Evolutionary conservation across 2,329 filamentous ascomycete genomes (phyloP).

Genomic region (Xylariaceae sp.): DNA sequence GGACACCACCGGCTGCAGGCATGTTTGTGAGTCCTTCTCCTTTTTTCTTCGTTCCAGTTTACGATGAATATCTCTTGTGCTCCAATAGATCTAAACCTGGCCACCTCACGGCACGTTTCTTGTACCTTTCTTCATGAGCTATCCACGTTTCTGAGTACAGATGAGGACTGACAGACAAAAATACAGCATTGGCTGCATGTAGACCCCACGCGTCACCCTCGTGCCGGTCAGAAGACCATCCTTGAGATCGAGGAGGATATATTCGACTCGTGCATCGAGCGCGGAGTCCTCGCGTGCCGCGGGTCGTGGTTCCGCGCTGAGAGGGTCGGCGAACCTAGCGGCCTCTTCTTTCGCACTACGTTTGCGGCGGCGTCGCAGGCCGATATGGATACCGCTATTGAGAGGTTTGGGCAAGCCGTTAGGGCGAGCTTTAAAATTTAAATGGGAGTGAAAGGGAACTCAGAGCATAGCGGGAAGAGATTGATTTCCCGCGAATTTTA

Average conservation of each 20-base stretch:
- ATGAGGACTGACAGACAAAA: neutral
- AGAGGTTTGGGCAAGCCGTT: conserved; percentile 77
- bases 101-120: no score
- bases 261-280: conserved; percentile 76
- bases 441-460: neutral
- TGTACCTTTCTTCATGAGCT: no score
- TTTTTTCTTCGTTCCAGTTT: neutral
- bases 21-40: conserved; percentile 84
- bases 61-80: neutral
- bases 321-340: conserved; percentile 60
- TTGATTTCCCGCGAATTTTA: neutral
- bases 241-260: conserved; percentile 83
- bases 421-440: conserved; percentile 58
- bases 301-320: conserved; percentile 94
- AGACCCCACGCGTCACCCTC: conserved; percentile 70
- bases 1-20: conserved; percentile 81
- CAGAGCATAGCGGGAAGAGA: no score
- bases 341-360: conserved; percentile 87
- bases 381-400: conserved; percentile 75
- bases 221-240: conserved; percentile 57
- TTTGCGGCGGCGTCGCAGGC: conserved; percentile 80
- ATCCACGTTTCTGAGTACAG: no score
- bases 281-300: conserved; percentile 80
- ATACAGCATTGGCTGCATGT: conserved; percentile 74
- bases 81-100: neutral